Evolutionary conservation across 2,329 filamentous ascomycete species (phyloP).

Genomic region (Trichoderma sp.): DNA sequence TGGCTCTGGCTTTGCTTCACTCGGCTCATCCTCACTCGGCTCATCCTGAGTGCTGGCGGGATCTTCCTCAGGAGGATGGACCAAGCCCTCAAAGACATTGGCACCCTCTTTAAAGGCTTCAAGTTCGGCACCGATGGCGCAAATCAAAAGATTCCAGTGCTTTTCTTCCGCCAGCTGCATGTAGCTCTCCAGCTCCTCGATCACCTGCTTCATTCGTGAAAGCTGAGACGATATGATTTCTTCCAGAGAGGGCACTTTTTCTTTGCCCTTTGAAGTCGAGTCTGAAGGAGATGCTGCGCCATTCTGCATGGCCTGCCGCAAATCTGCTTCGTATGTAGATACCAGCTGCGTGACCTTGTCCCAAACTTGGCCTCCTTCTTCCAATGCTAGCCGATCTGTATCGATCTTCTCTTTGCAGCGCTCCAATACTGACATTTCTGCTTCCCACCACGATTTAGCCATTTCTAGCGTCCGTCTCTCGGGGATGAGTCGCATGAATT

Average conservation of each 20-base stretch:
- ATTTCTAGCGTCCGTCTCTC: constrained; percentile 66
- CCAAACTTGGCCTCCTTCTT: constrained; percentile 67
- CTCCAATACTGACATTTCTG: constrained; percentile 57
- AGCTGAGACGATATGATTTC: constrained; percentile 47
- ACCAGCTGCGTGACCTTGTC: constrained; percentile 58
- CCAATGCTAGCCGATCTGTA: constrained; percentile 61
- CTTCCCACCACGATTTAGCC: constrained; percentile 69
- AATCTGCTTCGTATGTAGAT: constrained; percentile 60
- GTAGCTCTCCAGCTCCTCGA: constrained; percentile 53
- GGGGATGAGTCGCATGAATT: constrained; percentile 60
- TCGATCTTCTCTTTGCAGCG: constrained; percentile 55
- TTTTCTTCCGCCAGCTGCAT: constrained; percentile 55
- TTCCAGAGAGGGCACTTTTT: constrained; percentile 32
- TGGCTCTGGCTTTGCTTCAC: background rate
- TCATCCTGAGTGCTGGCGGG: background rate
- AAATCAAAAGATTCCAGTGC: constrained; percentile 72
- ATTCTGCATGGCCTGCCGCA: constrained; percentile 54
- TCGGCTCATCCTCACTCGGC: background rate
- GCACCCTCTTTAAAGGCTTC: constrained; percentile 63
- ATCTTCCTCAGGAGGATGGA: background rate
- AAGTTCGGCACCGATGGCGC: constrained; percentile 70
- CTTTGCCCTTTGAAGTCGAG: constrained; percentile 31
- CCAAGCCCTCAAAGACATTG: constrained; percentile 46
- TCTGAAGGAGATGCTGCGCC: constrained; percentile 21
- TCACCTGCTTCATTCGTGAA: constrained; percentile 54